phyloP scores from a whole-genome alignment of 495 filamentous ascomycete genomes.

The Aspergillus avenaceus region DNA sequence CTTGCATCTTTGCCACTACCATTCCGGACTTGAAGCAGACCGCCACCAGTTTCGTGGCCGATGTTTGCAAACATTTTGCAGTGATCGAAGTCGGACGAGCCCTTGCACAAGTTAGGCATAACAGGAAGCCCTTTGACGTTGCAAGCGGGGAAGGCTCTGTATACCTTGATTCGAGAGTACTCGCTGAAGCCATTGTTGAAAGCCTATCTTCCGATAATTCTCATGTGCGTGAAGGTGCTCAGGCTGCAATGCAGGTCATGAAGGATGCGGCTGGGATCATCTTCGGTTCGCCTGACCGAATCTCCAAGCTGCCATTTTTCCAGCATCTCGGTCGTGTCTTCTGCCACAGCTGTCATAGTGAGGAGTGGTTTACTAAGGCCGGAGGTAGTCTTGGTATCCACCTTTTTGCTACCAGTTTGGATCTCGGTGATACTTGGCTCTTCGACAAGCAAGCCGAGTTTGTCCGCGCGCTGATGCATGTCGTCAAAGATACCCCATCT shows the following conservation, averaged over 20 bases:
- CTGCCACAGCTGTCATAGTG: conserved; percentile 90
- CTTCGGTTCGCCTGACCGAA: conserved; percentile 68
- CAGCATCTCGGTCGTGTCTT: conserved; percentile 72
- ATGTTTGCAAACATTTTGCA: conserved; percentile 84
- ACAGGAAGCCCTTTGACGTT: conserved; percentile 72
- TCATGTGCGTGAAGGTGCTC: conserved; percentile 78
- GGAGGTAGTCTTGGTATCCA: conserved; percentile 89
- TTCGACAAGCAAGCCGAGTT: conserved; percentile 77
- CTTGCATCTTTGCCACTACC: conserved; percentile 80
- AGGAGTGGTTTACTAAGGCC: conserved; percentile 96
- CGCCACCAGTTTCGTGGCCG: conserved; percentile 67
- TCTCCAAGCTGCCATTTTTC: conserved; percentile 76
- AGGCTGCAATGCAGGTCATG: conserved; percentile 68
- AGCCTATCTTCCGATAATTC: conserved; percentile 77
- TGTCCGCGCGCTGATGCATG: conserved; percentile 81
- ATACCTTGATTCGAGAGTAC: conserved; percentile 74
- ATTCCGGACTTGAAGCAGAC: conserved; percentile 72
- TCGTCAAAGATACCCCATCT: conserved; percentile 93
- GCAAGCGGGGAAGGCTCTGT: conserved; percentile 81
- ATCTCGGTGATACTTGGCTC: conserved; percentile 81
- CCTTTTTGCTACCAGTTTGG: conserved; percentile 70
- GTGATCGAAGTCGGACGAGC: conserved; percentile 85
- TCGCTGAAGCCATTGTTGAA: conserved; percentile 86
- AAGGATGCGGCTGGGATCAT: conserved; percentile 75
- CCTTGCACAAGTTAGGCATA: conserved; percentile 69